Base-by-base conservation (phyloP, 345 rosid species). In the Arabis alpina region DNA sequence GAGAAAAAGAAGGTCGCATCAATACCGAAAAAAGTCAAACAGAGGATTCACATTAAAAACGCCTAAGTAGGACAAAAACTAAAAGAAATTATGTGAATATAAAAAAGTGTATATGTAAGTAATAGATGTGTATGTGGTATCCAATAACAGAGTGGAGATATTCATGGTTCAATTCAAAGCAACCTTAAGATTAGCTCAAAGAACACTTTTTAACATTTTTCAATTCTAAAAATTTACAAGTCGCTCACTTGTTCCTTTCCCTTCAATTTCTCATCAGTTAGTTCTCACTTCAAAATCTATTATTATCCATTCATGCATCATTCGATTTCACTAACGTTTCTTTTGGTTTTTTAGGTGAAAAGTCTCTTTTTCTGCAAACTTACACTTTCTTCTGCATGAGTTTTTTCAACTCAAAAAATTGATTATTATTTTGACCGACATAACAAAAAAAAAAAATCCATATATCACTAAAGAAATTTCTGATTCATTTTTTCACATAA, bases 181-280 rank as follows among this genome's bases (percentile, higher is more conserved):
- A 81, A 84, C 78, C 83, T 1, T 68, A 48, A 70, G 74, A 72
- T 68, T 73, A 75, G 81, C 80, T 71, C 82, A 75, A 75, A 75
- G 60, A 61, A 68, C 37, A 61, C 67, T 74, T 70, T 19, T 54
- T 6, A 34, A 36, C n/a, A 61, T 44, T 34, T 8, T 23, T n/a
- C 4, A 61, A 28, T 10, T 25, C 15, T 11, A 30, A 34, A 37
- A 24, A 65, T 30, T 57, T 41, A 57, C 51, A 74, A 59, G 86
- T 78, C 50, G 97, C 81, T 90, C 79, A 69, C 74, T 79, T 61
- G 92, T 90, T 83, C 81, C 80, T 87, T 84, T 89, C 97, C 76
- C 76, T 76, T 51, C 52, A 61, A 16, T 62, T 25, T 53, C 78
- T 74, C 77, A 59, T 60, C 34, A 53, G 74, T 81, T 86, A 80